Base-by-base conservation (phyloP, 345 rosid genomes). In the Acer yangbiense region DNA sequence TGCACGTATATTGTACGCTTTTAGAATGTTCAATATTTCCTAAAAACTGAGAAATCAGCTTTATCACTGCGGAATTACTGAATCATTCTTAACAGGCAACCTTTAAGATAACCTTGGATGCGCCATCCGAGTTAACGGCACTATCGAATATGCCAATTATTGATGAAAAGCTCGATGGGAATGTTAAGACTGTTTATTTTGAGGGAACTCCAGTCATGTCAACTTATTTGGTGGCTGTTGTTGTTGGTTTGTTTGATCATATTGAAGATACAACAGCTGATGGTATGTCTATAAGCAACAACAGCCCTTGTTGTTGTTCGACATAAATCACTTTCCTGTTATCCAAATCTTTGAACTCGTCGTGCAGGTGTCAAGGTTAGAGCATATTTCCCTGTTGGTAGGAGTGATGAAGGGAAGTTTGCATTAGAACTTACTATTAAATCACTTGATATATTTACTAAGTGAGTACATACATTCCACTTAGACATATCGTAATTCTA, bases 91-190 rank as follows among this genome's bases (percentile, higher is more conserved):
- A 39, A 27, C 85, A 87, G 90, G 83, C 86, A 48, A 76, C 79
- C 57, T 87, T 87, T 81, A 82, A 71, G 80, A 75, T 82, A 17
- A 74, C 86, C 25, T 23, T 23, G 25, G 25, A 23, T 23, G 25
- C 25, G 25, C 25, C 25, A 23, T 23, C 25, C 0, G 25, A 9
- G 16, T 44, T 85, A 75, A 77, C 73, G 29, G 88, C 86, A 35
- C 46, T 85, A 65, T 85, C 88, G 23, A 85, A 87, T 73, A 85
- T 85, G 88, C 85, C 87, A 9, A 60, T 85, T 69, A 60, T 71
- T 23, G 80, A 87, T 23, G 87, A 80, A 65, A 78, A 78, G 82
- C 14, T 74, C 57, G 14, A 71, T 46, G 82, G 83, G 18, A 41
- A 76, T 71, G 16, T 71, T 12, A 87, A 82, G 76, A 84, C 81